A percentile compares a stretch with the other conserved stretches of the same genome.
phyloP scores from a whole-genome alignment of 495 filamentous ascomycete species.

The Aspergillus campestris region DNA sequence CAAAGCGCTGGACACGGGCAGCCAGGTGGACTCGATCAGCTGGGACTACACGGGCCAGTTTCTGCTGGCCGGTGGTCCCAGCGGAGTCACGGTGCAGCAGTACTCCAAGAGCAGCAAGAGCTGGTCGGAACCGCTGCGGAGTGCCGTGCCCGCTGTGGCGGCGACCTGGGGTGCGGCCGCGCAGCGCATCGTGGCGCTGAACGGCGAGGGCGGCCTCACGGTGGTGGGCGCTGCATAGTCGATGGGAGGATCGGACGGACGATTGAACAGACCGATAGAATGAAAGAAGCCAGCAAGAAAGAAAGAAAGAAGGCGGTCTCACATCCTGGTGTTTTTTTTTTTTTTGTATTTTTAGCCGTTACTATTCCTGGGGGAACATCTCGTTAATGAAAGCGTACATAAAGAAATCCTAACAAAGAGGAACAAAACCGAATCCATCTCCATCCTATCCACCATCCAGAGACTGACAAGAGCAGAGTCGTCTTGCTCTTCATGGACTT shows the following conservation, averaged over 20 bases:
- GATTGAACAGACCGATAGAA: conserved; percentile 4
- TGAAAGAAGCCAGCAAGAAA: too few species aligned
- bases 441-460: too few species aligned
- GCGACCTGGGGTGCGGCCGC: conserved; percentile 70
- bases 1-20: conserved; percentile 78
- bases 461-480: too few species aligned
- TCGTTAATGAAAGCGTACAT: background rate
- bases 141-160: conserved; percentile 61
- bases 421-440: background rate
- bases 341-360: conserved; percentile 15
- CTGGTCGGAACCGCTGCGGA: conserved; percentile 82
- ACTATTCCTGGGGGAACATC: conserved; percentile 3
- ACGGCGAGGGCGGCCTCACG: conserved; percentile 62
- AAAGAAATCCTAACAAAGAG: background rate
- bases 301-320: conserved; percentile 1
- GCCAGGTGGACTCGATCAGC: conserved; percentile 56
- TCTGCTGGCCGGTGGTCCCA: conserved; percentile 71
- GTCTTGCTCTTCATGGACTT: too few species aligned
- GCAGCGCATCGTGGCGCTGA: conserved; percentile 65
- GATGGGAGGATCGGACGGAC: conserved; percentile 26
- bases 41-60: conserved; percentile 98
- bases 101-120: conserved; percentile 74
- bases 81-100: conserved; percentile 77
- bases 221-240: conserved; percentile 43
- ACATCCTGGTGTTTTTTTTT: conserved; percentile 15